A percentile compares a stretch with the other conserved stretches of the same genome.
These are phyloP conservation scores for Colletotrichum magnum DNA, from an alignment of 2,329 filamentous ascomycete genomes.

Conservation along the genomic window DNA sequence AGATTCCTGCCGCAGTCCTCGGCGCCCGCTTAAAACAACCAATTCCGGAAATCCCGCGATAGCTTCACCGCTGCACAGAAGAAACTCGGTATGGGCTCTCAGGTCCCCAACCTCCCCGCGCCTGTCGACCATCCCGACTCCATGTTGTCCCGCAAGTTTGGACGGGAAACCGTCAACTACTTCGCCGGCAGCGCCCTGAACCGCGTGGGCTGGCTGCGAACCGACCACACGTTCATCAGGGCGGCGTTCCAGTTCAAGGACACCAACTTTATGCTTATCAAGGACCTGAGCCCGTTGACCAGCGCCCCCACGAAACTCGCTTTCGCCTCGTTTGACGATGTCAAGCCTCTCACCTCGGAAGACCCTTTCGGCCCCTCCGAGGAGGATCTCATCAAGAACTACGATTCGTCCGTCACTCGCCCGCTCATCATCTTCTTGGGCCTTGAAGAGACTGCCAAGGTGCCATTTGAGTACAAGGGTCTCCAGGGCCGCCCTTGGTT, in stretches of 20 bases:
- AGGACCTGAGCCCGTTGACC: constrained; percentile 82
- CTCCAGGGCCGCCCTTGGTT: constrained; percentile 90
- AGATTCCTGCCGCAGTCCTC: background rate
- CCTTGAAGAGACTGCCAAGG: constrained; percentile 73
- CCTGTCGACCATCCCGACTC: constrained; percentile 65
- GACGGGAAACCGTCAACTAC: constrained; percentile 86
- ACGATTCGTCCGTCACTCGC: constrained; percentile 77
- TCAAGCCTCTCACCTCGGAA: constrained; percentile 78
- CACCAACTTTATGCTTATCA: constrained; percentile 83
- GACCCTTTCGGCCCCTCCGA: constrained; percentile 81
- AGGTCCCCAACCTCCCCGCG: constrained; percentile 58
- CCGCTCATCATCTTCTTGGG: constrained; percentile 89
- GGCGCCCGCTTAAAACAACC: background rate
- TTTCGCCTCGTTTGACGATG: constrained; percentile 77
- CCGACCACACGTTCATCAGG: constrained; percentile 78
- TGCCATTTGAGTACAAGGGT: constrained; percentile 72
- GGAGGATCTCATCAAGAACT: constrained; percentile 78
- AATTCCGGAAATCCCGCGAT: constrained; percentile 26
- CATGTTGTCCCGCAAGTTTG: constrained; percentile 83
- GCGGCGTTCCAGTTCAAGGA: constrained; percentile 75
- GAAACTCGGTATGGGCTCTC: constrained; percentile 38
- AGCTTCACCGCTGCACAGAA: constrained; percentile 27
- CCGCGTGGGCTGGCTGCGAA: constrained; percentile 82
- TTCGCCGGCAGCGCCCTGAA: constrained; percentile 85
- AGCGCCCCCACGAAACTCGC: constrained; percentile 67